A percentile compares a stretch with the other conserved stretches of the same genome.
Evolutionary conservation across 257 asterid species (phyloP).

Genomic region (Mentha longifolia): DNA sequence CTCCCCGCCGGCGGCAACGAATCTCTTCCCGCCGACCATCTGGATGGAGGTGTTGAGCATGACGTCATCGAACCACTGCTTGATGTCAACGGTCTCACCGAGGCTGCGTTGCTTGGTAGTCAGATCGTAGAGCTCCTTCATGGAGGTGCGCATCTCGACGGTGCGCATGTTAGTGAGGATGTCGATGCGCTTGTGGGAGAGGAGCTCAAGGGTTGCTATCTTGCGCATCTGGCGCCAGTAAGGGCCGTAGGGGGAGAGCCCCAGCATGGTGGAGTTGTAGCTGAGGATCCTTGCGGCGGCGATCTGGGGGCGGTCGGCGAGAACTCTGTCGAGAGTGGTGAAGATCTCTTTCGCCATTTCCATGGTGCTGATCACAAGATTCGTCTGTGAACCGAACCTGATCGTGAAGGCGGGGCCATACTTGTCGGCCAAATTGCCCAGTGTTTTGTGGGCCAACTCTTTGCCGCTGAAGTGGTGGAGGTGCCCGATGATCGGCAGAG

Average conservation of each 20-base stretch:
- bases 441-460: constrained; percentile 29
- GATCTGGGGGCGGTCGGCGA: constrained; percentile 31
- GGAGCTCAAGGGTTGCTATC: constrained; percentile 39
- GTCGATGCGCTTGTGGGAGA: constrained; percentile 30
- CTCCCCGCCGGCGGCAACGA: too few relatives aligned
- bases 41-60: too few relatives aligned
- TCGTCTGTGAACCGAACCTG: constrained; percentile 29
- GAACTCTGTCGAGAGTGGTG: constrained; percentile 37
- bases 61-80: too few relatives aligned
- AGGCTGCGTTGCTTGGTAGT: too few relatives aligned
- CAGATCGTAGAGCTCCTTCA: too few relatives aligned
- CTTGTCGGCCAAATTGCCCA: constrained; percentile 31
- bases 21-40: too few relatives aligned
- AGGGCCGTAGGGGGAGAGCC: constrained; percentile 34
- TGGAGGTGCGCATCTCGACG: too few relatives aligned
- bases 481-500: constrained; percentile 46
- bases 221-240: constrained; percentile 44
- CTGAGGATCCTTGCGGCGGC: constrained; percentile 20
- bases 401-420: constrained; percentile 37
- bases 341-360: constrained; percentile 38
- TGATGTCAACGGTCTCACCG: too few relatives aligned
- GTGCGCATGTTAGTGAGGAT: constrained; percentile 15
- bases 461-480: constrained; percentile 30
- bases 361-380: constrained; percentile 37
- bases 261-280: constrained; percentile 39